Conservation (phyloP, 2,329 filamentous ascomycete genomes). For the Aspergillus pseudonomiae region DNA sequence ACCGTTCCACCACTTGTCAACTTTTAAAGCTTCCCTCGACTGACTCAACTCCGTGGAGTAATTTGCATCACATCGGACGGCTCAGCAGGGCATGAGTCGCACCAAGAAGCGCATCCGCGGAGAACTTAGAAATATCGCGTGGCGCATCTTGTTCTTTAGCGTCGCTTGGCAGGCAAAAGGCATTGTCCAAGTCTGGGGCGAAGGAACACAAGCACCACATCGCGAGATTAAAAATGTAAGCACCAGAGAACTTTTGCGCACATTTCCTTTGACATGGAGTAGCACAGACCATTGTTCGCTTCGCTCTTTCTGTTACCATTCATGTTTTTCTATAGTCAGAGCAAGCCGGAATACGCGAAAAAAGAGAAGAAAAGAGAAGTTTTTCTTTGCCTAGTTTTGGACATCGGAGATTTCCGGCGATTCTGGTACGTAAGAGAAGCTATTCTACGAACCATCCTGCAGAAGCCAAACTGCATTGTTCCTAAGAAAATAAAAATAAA, state of each 20-base stretch:
- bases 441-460: not conserved
- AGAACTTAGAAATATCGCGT: not conserved
- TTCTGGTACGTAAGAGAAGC: not conserved
- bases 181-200: not conserved
- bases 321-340: not conserved
- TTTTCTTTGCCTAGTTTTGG: not conserved
- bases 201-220: not conserved
- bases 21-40: not conserved
- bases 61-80: not conserved
- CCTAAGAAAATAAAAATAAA: not conserved
- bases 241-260: not conserved
- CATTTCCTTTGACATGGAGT: not conserved
- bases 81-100: not conserved
- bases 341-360: not conserved
- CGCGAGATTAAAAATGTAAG: not conserved
- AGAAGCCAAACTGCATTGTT: not conserved
- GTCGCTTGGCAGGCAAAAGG: not conserved
- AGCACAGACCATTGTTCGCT: not conserved
- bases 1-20: not conserved
- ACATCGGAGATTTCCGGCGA: not conserved
- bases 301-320: not conserved
- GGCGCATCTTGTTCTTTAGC: not conserved
- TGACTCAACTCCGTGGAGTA: not conserved
- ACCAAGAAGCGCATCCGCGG: not conserved
- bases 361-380: not conserved